Conservation (phyloP, 345 rosid species). For the Ceriops zippeliana region DNA sequence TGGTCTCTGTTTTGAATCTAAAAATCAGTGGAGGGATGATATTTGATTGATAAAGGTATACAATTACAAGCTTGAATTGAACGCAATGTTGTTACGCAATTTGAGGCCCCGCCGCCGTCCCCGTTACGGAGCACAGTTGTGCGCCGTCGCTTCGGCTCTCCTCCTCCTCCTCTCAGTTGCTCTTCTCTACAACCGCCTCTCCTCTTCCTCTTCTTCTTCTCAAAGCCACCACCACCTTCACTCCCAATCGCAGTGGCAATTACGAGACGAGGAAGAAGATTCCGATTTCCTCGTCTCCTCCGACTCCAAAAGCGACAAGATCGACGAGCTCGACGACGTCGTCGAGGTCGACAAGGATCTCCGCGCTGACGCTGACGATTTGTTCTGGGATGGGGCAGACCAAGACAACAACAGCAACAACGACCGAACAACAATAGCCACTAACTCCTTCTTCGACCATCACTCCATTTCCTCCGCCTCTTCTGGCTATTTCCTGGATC, state of each 20-base stretch:
- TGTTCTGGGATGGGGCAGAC: slow-evolving; percentile 33
- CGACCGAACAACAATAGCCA: background rate
- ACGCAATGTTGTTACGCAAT: slow-evolving; percentile 28
- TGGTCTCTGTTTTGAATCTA: no score
- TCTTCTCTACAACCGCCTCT: slow-evolving; percentile 80
- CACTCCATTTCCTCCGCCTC: slow-evolving; percentile 19
- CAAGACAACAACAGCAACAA: slow-evolving; percentile 23
- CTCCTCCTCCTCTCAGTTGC: slow-evolving; percentile 83
- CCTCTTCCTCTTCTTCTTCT: slow-evolving; percentile 40
- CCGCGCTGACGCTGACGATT: slow-evolving; percentile 34
- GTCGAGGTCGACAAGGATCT: slow-evolving; percentile 41
- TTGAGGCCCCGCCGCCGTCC: slow-evolving; percentile 78
- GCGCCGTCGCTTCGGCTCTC: slow-evolving; percentile 69
- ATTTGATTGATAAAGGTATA: no score
- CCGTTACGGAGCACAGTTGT: slow-evolving; percentile 64
- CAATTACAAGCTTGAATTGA: background rate
- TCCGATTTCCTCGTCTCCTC: slow-evolving; percentile 40
- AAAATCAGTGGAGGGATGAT: no score
- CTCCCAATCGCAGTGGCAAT: slow-evolving; percentile 3
- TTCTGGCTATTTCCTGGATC: slow-evolving; percentile 73
- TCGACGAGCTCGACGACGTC: slow-evolving; percentile 87
- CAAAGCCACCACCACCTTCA: slow-evolving; percentile 26
- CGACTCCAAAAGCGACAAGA: slow-evolving; percentile 46
- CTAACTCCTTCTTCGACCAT: no score
- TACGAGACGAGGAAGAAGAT: slow-evolving; percentile 1